phyloP scores from a whole-genome alignment of 148 eudicot species.

The Rhododendron griersonianum region DNA sequence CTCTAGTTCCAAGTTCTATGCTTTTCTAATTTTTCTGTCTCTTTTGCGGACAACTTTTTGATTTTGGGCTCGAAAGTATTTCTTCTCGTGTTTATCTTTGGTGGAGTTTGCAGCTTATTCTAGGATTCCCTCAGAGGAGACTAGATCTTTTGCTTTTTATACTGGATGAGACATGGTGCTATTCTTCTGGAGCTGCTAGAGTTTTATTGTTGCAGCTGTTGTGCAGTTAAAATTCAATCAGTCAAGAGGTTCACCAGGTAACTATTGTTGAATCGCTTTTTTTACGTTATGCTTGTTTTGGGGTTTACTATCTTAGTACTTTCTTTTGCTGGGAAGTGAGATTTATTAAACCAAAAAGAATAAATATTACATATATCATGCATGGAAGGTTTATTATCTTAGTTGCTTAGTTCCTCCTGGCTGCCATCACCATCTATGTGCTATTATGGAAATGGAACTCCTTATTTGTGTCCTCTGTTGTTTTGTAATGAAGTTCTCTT shows the following conservation, averaged over 20 bases:
- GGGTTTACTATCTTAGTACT: neutral
- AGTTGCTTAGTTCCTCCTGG: neutral
- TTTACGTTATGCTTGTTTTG: neutral
- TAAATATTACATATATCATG: too few species aligned
- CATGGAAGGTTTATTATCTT: neutral
- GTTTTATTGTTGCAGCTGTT: neutral
- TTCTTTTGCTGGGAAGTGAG: too few species aligned
- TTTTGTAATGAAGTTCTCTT: neutral
- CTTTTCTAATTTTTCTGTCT: neutral
- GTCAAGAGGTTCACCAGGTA: neutral
- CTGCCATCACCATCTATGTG: neutral
- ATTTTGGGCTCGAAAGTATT: neutral
- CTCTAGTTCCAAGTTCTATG: neutral
- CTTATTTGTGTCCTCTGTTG: neutral
- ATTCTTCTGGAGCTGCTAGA: neutral
- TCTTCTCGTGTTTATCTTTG: neutral
- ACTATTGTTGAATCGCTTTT: neutral
- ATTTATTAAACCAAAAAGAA: too few species aligned
- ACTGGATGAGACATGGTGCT: neutral
- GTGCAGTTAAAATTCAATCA: neutral
- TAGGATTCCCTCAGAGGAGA: neutral
- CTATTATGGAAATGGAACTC: neutral
- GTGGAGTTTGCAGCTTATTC: neutral
- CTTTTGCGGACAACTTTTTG: neutral
- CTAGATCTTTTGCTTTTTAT: neutral